A percentile compares a stretch with the other conserved stretches of the same genome.
Conservation (phyloP, 495 filamentous ascomycete genomes). For the Pyrenopolyporus hunteri region DNA sequence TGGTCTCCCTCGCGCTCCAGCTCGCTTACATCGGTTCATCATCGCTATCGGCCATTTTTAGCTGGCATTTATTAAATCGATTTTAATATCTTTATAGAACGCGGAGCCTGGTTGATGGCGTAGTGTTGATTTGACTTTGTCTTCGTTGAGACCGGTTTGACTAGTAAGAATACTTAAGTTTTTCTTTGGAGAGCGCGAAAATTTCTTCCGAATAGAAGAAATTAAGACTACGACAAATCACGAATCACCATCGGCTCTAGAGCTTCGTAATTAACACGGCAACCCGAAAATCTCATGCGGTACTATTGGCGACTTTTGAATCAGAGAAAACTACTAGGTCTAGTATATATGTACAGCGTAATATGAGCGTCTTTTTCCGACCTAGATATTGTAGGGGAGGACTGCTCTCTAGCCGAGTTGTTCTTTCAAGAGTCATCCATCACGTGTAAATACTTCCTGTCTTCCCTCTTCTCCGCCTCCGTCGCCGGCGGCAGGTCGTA, state of each 20-base stretch:
- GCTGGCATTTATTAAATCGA: neutral
- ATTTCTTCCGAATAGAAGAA: conserved; percentile 33
- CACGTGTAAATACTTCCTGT: conserved; percentile 96
- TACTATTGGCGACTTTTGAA: conserved; percentile 26
- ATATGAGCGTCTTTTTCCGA: conserved; percentile 26
- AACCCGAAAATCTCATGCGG: neutral
- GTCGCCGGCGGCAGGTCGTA: conserved; percentile 94
- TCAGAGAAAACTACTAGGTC: conserved; percentile 41
- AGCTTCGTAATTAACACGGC: neutral
- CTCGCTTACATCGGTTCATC: conserved; percentile 50
- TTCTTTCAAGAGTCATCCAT: conserved; percentile 74
- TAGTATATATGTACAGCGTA: conserved; percentile 54
- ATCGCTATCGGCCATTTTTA: conserved; percentile 46
- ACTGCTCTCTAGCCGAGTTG: conserved; percentile 7
- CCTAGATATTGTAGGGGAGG: conserved; percentile 14
- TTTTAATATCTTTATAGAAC: neutral
- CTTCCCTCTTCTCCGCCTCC: conserved; percentile 90
- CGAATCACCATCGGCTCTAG: neutral
- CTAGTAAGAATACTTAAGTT: conserved; percentile 10
- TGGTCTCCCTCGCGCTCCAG: neutral
- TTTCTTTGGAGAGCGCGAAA: conserved; percentile 17
- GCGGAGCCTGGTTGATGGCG: neutral
- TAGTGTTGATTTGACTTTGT: neutral
- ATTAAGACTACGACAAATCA: conserved; percentile 9
- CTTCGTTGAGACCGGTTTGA: neutral